phyloP scores from a whole-genome alignment of 2,329 filamentous ascomycete species.

The Pseudogymnoascus sp. region DNA sequence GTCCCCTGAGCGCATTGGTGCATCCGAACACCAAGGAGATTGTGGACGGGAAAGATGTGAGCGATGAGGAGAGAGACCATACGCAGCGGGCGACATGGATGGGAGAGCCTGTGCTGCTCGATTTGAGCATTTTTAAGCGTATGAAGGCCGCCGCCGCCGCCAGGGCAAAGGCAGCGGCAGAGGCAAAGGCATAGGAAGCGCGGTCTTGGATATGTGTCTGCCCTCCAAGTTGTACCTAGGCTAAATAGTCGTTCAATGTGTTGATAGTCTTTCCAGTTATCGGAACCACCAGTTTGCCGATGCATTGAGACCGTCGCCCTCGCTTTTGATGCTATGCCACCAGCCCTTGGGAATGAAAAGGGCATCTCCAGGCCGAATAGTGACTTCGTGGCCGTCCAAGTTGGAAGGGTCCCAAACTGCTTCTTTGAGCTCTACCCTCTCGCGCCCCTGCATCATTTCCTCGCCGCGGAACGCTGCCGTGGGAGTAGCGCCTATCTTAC shows the following conservation, averaged over 20 bases:
- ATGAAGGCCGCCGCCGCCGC: constrained; percentile 4
- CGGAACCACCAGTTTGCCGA: constrained; percentile 71
- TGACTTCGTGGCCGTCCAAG: constrained; percentile 30
- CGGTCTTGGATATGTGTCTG: background rate
- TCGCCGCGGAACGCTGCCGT: constrained; percentile 53
- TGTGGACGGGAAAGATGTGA: constrained; percentile 37
- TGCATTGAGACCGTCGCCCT: constrained; percentile 37
- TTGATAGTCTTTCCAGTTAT: constrained; percentile 32
- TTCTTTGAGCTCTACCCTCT: constrained; percentile 58
- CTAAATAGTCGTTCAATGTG: background rate
- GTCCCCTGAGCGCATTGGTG: constrained; percentile 68
- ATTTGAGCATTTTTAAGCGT: constrained; percentile 43
- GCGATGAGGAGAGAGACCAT: constrained; percentile 26
- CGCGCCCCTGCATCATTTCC: constrained; percentile 85
- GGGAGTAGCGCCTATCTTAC: constrained; percentile 31
- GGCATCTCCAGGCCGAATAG: constrained; percentile 58
- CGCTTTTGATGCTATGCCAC: constrained; percentile 78
- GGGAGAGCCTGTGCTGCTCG: constrained; percentile 58
- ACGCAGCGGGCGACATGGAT: constrained; percentile 60
- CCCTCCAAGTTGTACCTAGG: background rate
- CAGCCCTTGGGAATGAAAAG: constrained; percentile 76
- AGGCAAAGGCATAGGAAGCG: background rate
- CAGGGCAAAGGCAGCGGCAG: background rate
- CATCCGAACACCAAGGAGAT: constrained; percentile 64
- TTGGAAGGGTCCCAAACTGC: constrained; percentile 56